Evolutionary conservation across 352 stramenopile species (phyloP), one percentile per base, ranked within the genome.

Genomic region (Globisporangium nunn): DNA sequence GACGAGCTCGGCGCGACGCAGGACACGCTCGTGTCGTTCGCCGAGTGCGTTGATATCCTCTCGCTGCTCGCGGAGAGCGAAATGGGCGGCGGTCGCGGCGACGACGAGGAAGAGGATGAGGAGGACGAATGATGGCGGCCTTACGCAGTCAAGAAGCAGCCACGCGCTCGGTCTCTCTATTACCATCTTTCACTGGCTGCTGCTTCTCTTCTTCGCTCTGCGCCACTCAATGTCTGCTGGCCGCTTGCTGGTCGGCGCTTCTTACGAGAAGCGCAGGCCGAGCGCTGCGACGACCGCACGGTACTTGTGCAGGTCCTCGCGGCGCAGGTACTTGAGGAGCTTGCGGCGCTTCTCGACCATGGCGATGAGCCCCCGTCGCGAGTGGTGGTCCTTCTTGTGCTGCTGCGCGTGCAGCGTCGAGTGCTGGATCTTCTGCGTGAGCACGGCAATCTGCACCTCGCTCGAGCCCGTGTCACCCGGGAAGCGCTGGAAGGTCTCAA

Each of bases 341-440:
- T 92, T 94, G 66, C 81, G 81, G 63, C 84, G 78, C 68, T 89
- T 88, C 68, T 89, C 72, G 43, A 94, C 82, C 84, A 94, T 90
- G 23, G 82, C 78, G 43, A 92, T 89, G 23, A 94, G 72, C 3
- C 84, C 84, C 61, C 84, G 81, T 62, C 81, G 75, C 64, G 84
- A 94, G 74, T 94, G 84, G 58, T 92, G 81, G 68, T 94, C 84
- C 66, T 94, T 89, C 81, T 92, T 91, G 71, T 94, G 72, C 28
- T 59, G 59, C 61, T 85, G 73, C 33, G 83, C 80, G 71, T 94
- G 84, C 15, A 75, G 49, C 62, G 84, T 94, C 55, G 65, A 85
- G 51, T 74, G 82, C 61, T 88, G 63, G 55, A 94, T 92, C 73
- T 90, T 92, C 63, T 94, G 81, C 62, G 84, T 94, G 29, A 94